Evolutionary conservation across 352 stramenopile genomes (phyloP).

Genomic region (Globisporangium heterothallicum): DNA sequence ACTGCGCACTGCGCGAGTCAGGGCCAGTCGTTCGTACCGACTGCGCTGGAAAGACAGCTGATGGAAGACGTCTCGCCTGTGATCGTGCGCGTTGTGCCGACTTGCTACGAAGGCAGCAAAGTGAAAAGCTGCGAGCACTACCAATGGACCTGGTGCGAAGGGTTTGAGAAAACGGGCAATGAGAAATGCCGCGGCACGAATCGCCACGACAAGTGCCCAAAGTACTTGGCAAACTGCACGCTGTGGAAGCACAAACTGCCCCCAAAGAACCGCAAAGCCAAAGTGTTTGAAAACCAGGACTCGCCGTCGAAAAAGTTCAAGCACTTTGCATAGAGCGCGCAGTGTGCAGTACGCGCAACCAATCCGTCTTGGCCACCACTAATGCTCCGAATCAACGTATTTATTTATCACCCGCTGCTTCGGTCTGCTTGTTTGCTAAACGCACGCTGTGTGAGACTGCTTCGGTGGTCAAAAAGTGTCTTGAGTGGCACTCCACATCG

Average conservation of each 20-base stretch:
- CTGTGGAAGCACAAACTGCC: slow-evolving; percentile 84
- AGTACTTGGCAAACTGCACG: slow-evolving; percentile 84
- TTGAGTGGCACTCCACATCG: too few species aligned
- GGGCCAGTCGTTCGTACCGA: slow-evolving; percentile 37
- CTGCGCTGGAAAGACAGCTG: slow-evolving; percentile 52
- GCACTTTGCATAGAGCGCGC: slow-evolving; percentile 50
- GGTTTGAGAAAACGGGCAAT: slow-evolving; percentile 78
- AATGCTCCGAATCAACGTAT: slow-evolving; percentile 1
- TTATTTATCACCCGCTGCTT: neutral
- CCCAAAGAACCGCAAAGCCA: slow-evolving; percentile 79
- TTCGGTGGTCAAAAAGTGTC: slow-evolving; percentile 1
- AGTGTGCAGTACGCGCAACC: too few species aligned
- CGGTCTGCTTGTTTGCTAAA: too few species aligned
- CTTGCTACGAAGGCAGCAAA: slow-evolving; percentile 64
- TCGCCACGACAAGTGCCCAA: slow-evolving; percentile 81
- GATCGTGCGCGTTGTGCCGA: slow-evolving; percentile 70
- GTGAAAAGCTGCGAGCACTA: slow-evolving; percentile 84
- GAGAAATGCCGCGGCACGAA: slow-evolving; percentile 83
- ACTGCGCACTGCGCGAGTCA: slow-evolving; percentile 52
- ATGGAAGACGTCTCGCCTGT: slow-evolving; percentile 78
- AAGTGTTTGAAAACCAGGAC: slow-evolving; percentile 66
- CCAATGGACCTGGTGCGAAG: slow-evolving; percentile 85
- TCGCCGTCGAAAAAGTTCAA: slow-evolving; percentile 83
- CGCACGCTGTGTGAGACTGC: too few species aligned
- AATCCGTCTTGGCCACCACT: neutral